Conservation (phyloP, 257 asterid species). For the Fraxinus cuspidata region DNA sequence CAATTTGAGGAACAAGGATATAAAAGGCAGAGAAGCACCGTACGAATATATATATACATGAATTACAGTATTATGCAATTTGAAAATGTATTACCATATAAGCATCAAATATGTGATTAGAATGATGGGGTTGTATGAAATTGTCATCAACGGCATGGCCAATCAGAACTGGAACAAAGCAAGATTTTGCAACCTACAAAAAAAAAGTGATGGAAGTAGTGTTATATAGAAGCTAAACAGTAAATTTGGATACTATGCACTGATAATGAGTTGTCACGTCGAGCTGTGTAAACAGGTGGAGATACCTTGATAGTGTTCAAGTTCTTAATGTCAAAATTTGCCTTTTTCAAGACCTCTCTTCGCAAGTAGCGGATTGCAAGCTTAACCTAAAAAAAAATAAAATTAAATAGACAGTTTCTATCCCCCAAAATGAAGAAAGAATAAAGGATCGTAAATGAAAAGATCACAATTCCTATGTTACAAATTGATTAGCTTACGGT, state of each 20-base stretch:
- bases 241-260: too few relatives aligned
- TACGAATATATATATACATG: conserved; percentile 68
- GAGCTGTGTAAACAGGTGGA: not conserved
- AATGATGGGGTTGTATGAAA: too few relatives aligned
- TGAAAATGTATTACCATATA: too few relatives aligned
- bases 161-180: conserved; percentile 82
- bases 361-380: conserved; percentile 87
- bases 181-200: conserved; percentile 74
- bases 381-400: conserved; percentile 55
- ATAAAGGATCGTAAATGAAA: not conserved
- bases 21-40: conserved; percentile 55
- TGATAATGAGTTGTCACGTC: too few relatives aligned
- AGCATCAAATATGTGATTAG: too few relatives aligned
- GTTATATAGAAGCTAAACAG: not conserved
- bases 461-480: not conserved
- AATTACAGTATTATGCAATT: too few relatives aligned
- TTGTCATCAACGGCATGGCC: conserved; percentile 59
- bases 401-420: not conserved
- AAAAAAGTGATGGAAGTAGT: conserved; percentile 6
- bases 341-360: conserved; percentile 72
- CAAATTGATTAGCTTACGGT: conserved; percentile 52
- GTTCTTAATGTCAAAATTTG: conserved; percentile 78
- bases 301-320: conserved; percentile 81
- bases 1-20: too few relatives aligned
- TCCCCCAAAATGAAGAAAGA: not conserved